Evolutionary conservation across 2,329 filamentous ascomycete genomes (phyloP).

Genomic region (Neofusicoccum sp.): DNA sequence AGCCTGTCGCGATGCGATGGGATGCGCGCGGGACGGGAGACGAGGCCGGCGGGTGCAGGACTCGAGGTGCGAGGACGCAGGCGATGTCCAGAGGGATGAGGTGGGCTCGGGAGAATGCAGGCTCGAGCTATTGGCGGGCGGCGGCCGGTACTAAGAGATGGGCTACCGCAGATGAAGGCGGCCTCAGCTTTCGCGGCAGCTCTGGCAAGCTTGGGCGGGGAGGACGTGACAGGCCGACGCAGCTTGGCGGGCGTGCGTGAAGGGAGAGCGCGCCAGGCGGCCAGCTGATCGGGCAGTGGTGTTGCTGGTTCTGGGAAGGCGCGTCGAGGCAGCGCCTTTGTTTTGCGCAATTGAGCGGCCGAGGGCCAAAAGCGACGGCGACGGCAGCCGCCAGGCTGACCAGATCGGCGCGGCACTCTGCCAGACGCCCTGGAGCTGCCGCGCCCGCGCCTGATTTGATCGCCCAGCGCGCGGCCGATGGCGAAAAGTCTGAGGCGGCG

Average conservation of each 20-base stretch:
- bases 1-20: slow-evolving; percentile 11
- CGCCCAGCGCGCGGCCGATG: slow-evolving; percentile 10
- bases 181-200: slow-evolving; percentile 14
- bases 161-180: slow-evolving; percentile 3
- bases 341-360: slow-evolving; percentile 2
- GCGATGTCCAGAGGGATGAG: slow-evolving; percentile 9
- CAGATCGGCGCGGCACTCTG: slow-evolving; percentile 11
- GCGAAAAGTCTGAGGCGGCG: slow-evolving; percentile 10
- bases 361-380: neutral
- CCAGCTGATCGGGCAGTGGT: slow-evolving; percentile 7
- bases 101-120: slow-evolving; percentile 11
- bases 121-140: slow-evolving; percentile 16
- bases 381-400: neutral
- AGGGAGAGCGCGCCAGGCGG: slow-evolving; percentile 6
- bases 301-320: slow-evolving; percentile 10
- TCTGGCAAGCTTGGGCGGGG: slow-evolving; percentile 14
- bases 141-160: slow-evolving; percentile 8
- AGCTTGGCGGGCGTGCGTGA: slow-evolving; percentile 12
- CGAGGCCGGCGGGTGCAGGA: slow-evolving; percentile 7
- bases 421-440: neutral
- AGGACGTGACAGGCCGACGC: slow-evolving; percentile 6
- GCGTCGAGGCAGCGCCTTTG: slow-evolving; percentile 5
- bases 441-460: slow-evolving; percentile 10
- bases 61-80: slow-evolving; percentile 1
- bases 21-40: slow-evolving; percentile 12